These are phyloP conservation scores for Trichosporon sp. DNA, from an alignment of 1,284 basidiomycete species.

Conservation along the genomic window DNA sequence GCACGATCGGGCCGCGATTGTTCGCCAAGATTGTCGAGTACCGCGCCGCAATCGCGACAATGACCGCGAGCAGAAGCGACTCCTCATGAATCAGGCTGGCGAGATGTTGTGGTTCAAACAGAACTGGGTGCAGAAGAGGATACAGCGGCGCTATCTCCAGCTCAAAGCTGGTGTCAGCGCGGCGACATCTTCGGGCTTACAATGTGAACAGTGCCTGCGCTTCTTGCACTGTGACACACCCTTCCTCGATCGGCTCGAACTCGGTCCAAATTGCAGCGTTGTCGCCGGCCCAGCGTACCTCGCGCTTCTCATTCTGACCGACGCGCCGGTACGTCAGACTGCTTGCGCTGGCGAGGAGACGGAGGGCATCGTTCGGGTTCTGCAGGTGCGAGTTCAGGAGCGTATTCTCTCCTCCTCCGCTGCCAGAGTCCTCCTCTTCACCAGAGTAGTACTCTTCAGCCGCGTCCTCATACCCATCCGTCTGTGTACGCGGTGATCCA, in stretches of 20 bases:
- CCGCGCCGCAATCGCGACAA: not conserved
- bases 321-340: slow-evolving; percentile 5
- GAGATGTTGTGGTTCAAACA: not conserved
- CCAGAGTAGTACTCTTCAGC: not conserved
- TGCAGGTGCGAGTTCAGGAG: slow-evolving; percentile 12
- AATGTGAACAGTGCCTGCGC: not conserved
- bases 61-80: not conserved
- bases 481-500: not conserved
- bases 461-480: not conserved
- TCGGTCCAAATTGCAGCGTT: not conserved
- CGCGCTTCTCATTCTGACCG: not conserved
- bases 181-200: not conserved
- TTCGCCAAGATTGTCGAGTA: slow-evolving; percentile 6
- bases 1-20: slow-evolving; percentile 4
- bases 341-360: slow-evolving; percentile 14
- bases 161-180: not conserved
- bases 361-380: slow-evolving; percentile 17
- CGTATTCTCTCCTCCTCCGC: not conserved
- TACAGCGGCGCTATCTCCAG: not conserved
- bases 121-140: not conserved
- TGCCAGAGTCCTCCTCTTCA: not conserved
- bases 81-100: not conserved
- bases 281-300: not conserved
- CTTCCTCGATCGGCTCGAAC: not conserved
- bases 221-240: not conserved